Percentiles rank a stretch among this genome's conserved stretches.
phyloP scores from a whole-genome alignment of 345 rosid species.

The Gossypium raimondii region DNA sequence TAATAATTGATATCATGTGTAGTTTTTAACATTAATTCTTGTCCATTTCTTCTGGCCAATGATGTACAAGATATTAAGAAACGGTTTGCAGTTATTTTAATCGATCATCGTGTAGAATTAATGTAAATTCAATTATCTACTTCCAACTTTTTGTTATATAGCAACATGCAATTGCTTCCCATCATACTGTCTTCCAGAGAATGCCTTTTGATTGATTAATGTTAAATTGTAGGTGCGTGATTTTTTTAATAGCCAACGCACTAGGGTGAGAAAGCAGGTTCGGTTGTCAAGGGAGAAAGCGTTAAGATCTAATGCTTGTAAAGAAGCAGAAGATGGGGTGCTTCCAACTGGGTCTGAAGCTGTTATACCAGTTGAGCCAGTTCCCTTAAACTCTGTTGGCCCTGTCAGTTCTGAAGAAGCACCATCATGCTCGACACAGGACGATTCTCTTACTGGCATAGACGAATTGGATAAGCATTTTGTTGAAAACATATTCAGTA shows the following conservation, averaged over 20 bases:
- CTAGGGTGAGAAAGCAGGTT: constrained; percentile 79
- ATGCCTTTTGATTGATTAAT: not conserved
- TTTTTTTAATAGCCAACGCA: constrained; percentile 75
- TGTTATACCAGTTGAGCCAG: constrained; percentile 35
- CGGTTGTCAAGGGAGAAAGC: constrained; percentile 79
- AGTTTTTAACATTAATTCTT: not conserved
- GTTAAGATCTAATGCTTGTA: constrained; percentile 29
- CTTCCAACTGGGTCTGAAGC: constrained; percentile 32
- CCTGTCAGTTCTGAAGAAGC: constrained; percentile 43
- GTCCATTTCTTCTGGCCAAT: not conserved
- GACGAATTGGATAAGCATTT: constrained; percentile 65
- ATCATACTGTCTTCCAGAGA: not conserved
- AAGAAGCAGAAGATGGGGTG: constrained; percentile 27
- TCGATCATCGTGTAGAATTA: not conserved
- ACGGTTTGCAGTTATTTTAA: not conserved
- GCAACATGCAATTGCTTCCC: not conserved
- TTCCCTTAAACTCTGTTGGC: constrained; percentile 44
- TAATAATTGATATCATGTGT: not conserved
- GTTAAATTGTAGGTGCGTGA: constrained; percentile 65
- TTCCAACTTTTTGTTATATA: not conserved
- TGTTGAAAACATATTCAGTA: constrained; percentile 59
- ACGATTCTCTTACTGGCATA: constrained; percentile 51
- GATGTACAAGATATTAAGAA: not conserved
- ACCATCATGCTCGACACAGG: constrained; percentile 47
- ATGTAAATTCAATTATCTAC: not conserved